Evolutionary conservation across 2,329 filamentous ascomycete species (phyloP).

Genomic region (Nakataea oryzae): DNA sequence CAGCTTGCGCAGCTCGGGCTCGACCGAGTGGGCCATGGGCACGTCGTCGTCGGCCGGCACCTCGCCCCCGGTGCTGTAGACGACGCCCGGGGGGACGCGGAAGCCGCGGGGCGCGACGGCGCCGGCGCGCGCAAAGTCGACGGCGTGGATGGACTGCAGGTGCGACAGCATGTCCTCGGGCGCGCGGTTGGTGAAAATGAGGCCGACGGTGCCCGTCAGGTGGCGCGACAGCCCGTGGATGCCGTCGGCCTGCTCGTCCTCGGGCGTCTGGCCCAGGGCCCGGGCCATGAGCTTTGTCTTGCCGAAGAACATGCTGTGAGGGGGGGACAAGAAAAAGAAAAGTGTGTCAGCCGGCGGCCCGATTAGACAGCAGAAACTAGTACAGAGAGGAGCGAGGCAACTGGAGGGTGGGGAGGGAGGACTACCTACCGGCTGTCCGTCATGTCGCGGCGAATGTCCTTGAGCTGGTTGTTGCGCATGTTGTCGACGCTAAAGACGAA

Average conservation of each 20-base stretch:
- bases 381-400: background rate
- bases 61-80: slow-evolving; percentile 74
- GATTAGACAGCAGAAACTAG: no score
- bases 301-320: slow-evolving; percentile 80
- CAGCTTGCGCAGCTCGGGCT: slow-evolving; percentile 81
- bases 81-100: slow-evolving; percentile 69
- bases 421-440: slow-evolving; percentile 71
- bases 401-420: no score
- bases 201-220: slow-evolving; percentile 73
- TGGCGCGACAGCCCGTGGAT: slow-evolving; percentile 59
- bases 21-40: slow-evolving; percentile 75
- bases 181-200: slow-evolving; percentile 81
- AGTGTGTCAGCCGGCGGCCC: no score
- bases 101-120: slow-evolving; percentile 64
- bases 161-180: slow-evolving; percentile 53
- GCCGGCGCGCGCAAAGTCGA: slow-evolving; percentile 88
- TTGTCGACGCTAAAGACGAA: slow-evolving; percentile 93
- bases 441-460: slow-evolving; percentile 78
- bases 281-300: slow-evolving; percentile 99
- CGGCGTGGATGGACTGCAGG: slow-evolving; percentile 61
- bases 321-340: slow-evolving; percentile 1
- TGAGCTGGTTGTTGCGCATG: slow-evolving; percentile 95
- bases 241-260: slow-evolving; percentile 72
- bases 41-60: slow-evolving; percentile 73
- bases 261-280: slow-evolving; percentile 69